Evolutionary conservation across 1,284 basidiomycete species (phyloP), one percentile per base, ranked within the genome.

Genomic region (Sanghuangporus weigelae): DNA sequence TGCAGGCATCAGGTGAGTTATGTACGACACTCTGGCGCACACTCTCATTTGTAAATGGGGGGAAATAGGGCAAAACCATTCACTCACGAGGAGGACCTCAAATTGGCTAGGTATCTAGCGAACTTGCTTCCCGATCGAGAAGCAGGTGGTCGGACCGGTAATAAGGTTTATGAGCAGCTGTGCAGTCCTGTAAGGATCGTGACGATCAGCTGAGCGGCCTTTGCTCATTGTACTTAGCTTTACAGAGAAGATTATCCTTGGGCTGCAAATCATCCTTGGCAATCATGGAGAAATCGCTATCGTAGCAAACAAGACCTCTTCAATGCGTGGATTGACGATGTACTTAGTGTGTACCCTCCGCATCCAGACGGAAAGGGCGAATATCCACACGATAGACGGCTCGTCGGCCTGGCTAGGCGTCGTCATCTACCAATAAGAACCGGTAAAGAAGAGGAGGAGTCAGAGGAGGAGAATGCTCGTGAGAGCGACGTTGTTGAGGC

Each of bases 201-300:
- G 23, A 21, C 49, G 12, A 5, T 39, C 40, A 16, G 35, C 23
- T 2, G 21, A 3, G 19, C 10, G 8, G 12, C 23, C 21, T 36
- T 58, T 58, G 59, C 19, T 21, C 36, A n/a, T 14, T 10, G 31
- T 16, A 31, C 3, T 10, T 42, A 64, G 63, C 11, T 36, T 1
- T 26, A 8, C 3, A 35, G n/a, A 12, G 53, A 60, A 12, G 36
- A 57, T 14, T 64, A 61, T 61, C 68, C 69, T n/a, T 70, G 69
- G 82, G 75, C 76, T 5, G 67, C 61, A 5, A 70, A 71, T 2
- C 85, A 85, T 67, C 68, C 83, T 0, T 80, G 77, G 78, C 74
- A 78, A 40, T 83, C 81, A 10, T 86, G 84, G 84, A 76, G 83
- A 12, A 76, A 84, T 49, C 80, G 77, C 38, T 86, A 86, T 71